Base-by-base conservation (phyloP, 139 green algal genomes). In the Chlamydomonas urium region DNA sequence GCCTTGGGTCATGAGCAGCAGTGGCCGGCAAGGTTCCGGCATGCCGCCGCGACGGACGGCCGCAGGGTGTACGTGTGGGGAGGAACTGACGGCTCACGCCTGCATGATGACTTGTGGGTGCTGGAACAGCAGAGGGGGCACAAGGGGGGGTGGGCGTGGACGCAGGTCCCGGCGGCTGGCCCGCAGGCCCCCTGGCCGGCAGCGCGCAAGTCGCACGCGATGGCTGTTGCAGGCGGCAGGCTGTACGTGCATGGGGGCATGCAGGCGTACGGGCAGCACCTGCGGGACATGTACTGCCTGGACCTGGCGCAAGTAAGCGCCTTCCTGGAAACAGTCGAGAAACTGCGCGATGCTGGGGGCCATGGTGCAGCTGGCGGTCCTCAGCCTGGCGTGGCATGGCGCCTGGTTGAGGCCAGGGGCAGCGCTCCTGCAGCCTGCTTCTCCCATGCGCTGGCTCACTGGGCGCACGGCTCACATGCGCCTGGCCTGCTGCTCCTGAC, bases 161-260 rank as follows among this genome's bases (percentile, higher is more conserved):
- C 26, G 14, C 53, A 33, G 53, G 17, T 63, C 6, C 10, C 61
- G 28, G 61, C 61, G 4, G 32, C n/a, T n/a, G 61, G 32, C 2
- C 45, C 31, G 26, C 45, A 65, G 47, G 47, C 31, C 2, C 42
- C 38, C 0, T 62, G 45, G 56, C 80, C 80, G 3, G 45, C 35
- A 31, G 47, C 76, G 2, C 69, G 80, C 36, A 83, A 83, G 65
- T 81, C 76, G 4, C 76, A 83, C 42, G 80, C 73, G 1, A 33
- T 45, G 0, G 72, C 80, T 19, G 61, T 77, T 8, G 61, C 72
- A 1, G 38, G 14, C 26, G 72, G 61, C 29, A 29, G 38, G 23
- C 69, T 86, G 65, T 86, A 78, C 59, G 29, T 86, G 14, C 77
- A 86, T 71, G 81, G 81, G 29, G 81, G 81, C 24, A 79, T 72